Evolutionary conservation across 441 rosid genomes (phyloP).

Genomic region (Kokia cookei): DNA sequence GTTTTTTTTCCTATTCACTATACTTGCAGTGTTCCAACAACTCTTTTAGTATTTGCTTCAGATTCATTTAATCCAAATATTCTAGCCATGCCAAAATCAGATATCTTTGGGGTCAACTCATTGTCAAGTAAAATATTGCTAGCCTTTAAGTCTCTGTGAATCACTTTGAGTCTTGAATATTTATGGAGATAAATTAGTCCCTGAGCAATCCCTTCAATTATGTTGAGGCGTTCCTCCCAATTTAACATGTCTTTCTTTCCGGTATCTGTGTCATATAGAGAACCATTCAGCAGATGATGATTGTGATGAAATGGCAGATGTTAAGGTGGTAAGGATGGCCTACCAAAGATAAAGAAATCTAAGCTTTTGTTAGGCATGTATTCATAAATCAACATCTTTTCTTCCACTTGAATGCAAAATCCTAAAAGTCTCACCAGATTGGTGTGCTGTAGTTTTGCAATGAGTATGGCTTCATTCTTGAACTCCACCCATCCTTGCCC

Average conservation of each 20-base stretch:
- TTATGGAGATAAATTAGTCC: slow-evolving; percentile 50
- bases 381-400: too few relatives aligned
- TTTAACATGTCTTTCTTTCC: slow-evolving; percentile 19
- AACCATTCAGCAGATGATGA: not conserved
- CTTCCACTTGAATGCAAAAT: too few relatives aligned
- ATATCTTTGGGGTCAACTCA: slow-evolving; percentile 31
- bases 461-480: too few relatives aligned
- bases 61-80: slow-evolving; percentile 10
- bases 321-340: not conserved
- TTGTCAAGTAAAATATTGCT: slow-evolving; percentile 32
- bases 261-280: slow-evolving; percentile 15
- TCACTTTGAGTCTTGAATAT: slow-evolving; percentile 44
- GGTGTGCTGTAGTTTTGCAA: too few relatives aligned
- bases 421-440: too few relatives aligned
- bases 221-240: slow-evolving; percentile 31
- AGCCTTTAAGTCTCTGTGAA: slow-evolving; percentile 46
- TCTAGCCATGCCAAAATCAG: slow-evolving; percentile 28
- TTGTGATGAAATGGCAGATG: not conserved
- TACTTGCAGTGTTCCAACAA: slow-evolving; percentile 11
- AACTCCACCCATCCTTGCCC: too few relatives aligned
- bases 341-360: slow-evolving; percentile 7
- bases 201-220: slow-evolving; percentile 37
- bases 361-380: too few relatives aligned
- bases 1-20: not conserved
- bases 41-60: slow-evolving; percentile 11